phyloP scores from a whole-genome alignment of 805 yeast species.

The Zygotorulaspora chibaensis region DNA sequence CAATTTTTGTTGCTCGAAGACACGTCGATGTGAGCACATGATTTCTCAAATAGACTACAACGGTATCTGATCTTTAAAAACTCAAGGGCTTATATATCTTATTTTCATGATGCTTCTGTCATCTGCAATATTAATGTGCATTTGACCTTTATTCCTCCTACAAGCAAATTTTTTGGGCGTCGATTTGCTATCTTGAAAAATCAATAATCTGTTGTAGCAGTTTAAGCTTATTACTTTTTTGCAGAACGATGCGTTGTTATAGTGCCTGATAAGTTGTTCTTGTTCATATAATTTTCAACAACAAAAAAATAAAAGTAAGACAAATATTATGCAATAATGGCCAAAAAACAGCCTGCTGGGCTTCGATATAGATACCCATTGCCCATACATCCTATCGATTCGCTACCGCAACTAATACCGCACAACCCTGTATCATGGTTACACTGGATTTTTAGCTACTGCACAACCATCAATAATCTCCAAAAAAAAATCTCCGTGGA shows the following conservation, averaged over 20 bases:
- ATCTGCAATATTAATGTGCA: background rate
- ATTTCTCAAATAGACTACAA: constrained; percentile 87
- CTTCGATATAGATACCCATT: constrained; percentile 47
- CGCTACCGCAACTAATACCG: constrained; percentile 50
- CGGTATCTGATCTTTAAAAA: constrained; percentile 72
- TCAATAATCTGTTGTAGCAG: too few relatives aligned
- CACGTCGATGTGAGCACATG: constrained; percentile 60
- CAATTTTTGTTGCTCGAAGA: constrained; percentile 42
- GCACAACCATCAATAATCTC: constrained; percentile 19
- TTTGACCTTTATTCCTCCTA: background rate
- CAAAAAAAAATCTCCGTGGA: constrained; percentile 22
- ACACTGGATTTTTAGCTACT: constrained; percentile 39
- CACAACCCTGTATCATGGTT: constrained; percentile 70
- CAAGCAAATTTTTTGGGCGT: too few relatives aligned
- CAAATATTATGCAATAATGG: constrained; percentile 23
- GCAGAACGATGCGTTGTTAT: background rate
- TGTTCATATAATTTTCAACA: too few relatives aligned
- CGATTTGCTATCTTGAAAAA: too few relatives aligned
- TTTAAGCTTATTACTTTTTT: too few relatives aligned
- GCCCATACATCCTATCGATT: constrained; percentile 47
- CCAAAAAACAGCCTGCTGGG: constrained; percentile 31
- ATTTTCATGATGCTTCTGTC: background rate
- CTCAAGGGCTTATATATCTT: too few relatives aligned
- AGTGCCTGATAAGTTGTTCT: too few relatives aligned
- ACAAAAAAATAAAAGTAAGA: background rate